Evolutionary conservation across 2,329 filamentous ascomycete genomes (phyloP).

Genomic region (Colletotrichum viniferum): DNA sequence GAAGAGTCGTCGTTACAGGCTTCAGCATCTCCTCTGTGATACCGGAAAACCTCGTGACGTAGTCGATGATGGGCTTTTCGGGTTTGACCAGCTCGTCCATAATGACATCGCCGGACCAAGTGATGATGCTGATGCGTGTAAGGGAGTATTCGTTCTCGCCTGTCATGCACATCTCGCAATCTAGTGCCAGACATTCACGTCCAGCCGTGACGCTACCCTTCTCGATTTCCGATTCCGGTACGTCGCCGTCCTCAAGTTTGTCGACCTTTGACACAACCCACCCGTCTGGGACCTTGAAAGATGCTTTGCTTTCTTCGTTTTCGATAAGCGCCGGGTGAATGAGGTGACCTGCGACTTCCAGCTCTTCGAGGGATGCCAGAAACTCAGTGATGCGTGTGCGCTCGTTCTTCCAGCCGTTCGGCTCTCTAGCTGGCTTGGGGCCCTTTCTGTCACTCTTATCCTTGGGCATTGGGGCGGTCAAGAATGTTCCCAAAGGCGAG

Average conservation of each 20-base stretch:
- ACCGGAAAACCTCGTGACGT: conserved; percentile 89
- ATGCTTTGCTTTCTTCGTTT: conserved; percentile 56
- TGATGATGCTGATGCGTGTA: conserved; percentile 84
- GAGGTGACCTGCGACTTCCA: conserved; percentile 82
- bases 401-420: conserved; percentile 72
- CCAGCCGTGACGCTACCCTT: conserved; percentile 84
- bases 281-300: conserved; percentile 64
- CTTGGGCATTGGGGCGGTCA: conserved; percentile 76
- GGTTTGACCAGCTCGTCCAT: conserved; percentile 95
- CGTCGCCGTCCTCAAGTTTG: conserved; percentile 67
- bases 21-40: conserved; percentile 88
- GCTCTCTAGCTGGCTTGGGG: conserved; percentile 65
- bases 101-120: conserved; percentile 83
- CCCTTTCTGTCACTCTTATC: conserved; percentile 60
- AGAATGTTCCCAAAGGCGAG: conserved; percentile 84
- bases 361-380: conserved; percentile 72
- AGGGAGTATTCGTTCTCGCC: conserved; percentile 80
- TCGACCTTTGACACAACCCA: conserved; percentile 84
- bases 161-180: conserved; percentile 98
- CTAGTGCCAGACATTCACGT: conserved; percentile 78
- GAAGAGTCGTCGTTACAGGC: conserved; percentile 80
- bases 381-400: conserved; percentile 85
- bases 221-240: conserved; percentile 74
- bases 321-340: conserved; percentile 80
- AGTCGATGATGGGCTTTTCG: conserved; percentile 84